These are phyloP conservation scores for Tephrocybe rancida DNA, from an alignment of 768 basidiomycete species.

Conservation along the genomic window DNA sequence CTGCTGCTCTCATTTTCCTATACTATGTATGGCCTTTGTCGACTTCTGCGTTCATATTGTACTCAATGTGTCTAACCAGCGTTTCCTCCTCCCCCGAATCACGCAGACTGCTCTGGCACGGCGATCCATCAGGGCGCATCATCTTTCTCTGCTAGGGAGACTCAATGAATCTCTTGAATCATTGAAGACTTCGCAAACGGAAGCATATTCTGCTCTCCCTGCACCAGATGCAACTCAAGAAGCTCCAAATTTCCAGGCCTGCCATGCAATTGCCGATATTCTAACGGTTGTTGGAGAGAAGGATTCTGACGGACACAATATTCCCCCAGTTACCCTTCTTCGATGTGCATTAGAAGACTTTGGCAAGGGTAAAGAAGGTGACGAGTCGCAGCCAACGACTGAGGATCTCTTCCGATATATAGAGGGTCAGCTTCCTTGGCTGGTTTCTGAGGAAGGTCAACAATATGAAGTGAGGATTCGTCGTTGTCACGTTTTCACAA, in stretches of 20 bases:
- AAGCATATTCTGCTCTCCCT: conserved; percentile 61
- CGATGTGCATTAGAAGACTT: conserved; percentile 64
- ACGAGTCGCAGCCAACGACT: conserved; percentile 45
- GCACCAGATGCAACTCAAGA: conserved; percentile 54
- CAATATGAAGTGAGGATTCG: conserved; percentile 52
- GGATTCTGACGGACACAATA: conserved; percentile 27
- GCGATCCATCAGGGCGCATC: conserved; percentile 61
- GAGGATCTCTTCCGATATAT: conserved; percentile 63
- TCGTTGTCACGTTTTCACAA: neutral
- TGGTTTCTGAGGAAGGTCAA: conserved; percentile 51
- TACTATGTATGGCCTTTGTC: conserved; percentile 58
- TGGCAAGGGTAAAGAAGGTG: conserved; percentile 35
- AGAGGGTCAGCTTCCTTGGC: conserved; percentile 60
- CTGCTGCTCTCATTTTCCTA: conserved; percentile 55
- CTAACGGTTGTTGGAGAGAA: conserved; percentile 32
- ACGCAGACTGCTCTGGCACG: conserved; percentile 61
- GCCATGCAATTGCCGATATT: conserved; percentile 46
- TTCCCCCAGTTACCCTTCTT: conserved; percentile 58
- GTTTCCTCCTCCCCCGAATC: conserved; percentile 70
- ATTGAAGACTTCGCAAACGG: conserved; percentile 56
- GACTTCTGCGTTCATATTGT: neutral
- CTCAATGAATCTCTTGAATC: conserved; percentile 58
- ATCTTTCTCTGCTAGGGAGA: conserved; percentile 53
- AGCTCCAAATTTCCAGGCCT: conserved; percentile 40
- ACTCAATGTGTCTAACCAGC: conserved; percentile 38